Conservation (phyloP, 257 asterid species). For the Solanum dulcamara region DNA sequence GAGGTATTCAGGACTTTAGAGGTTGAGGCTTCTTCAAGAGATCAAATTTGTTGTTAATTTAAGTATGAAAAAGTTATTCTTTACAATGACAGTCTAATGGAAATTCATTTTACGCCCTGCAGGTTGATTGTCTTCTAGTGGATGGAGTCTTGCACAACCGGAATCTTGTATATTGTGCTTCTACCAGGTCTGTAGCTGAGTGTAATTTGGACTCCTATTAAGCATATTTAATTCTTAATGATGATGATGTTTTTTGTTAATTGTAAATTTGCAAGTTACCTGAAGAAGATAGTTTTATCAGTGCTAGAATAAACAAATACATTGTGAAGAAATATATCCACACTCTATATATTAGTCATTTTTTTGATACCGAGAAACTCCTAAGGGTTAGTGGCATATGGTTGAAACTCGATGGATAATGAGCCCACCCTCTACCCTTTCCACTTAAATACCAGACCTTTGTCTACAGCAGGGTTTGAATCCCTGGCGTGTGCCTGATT, state of each 20-base stretch:
- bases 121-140: slow-evolving; percentile 98
- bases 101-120: slow-evolving; percentile 7
- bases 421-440: not conserved
- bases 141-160: slow-evolving; percentile 89
- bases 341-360: not conserved
- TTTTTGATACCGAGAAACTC: not conserved
- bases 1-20: not conserved
- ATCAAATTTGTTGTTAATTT: not conserved
- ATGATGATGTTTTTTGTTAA: not conserved
- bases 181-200: slow-evolving; percentile 57
- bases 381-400: not conserved
- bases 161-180: slow-evolving; percentile 92
- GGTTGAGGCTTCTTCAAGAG: not conserved
- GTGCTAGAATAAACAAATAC: not conserved
- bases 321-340: not conserved
- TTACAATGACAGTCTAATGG: not conserved
- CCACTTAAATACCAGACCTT: not conserved
- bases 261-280: not conserved
- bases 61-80: not conserved
- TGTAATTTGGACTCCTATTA: not conserved
- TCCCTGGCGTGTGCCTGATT: not conserved
- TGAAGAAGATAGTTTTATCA: not conserved
- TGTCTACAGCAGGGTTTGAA: not conserved
- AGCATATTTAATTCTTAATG: not conserved
- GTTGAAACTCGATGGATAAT: not conserved